Base-by-base conservation (phyloP, 2,329 filamentous ascomycete genomes). In the Madurella mycetomatis region DNA sequence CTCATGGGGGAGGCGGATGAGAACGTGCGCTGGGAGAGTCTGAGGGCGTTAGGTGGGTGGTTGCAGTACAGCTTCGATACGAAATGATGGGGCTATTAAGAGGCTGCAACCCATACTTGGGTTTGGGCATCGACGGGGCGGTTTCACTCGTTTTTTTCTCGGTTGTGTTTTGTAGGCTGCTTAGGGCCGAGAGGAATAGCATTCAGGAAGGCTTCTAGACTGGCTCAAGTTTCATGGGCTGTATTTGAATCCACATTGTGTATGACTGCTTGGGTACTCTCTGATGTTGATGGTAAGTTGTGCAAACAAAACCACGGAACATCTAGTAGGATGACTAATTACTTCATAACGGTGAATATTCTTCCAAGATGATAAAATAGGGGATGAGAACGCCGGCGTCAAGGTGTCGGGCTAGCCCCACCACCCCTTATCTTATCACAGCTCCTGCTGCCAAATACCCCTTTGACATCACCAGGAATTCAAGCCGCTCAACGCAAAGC, bases 1-100 rank as follows among this genome's bases (percentile, higher is more conserved):
- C 77, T 96, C 66, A 96, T 96, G 92, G 85, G 84, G 65, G 90
- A 95, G 67, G 80, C 84, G 55, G 90, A 96, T 65, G 91, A 96
- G 75, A 86, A 84, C 56, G 90, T 96, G 45, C 80, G 92, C 67
- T 96, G 91, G 90, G 92, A 96, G 77, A 94, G 89, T 71, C 74
- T 96, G 73, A 84, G 87, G 65, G 91, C 92, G 15, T 83, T 96
- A 41, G 81, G 81, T 17, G 79, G 80, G 16, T 84, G 81, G 81
- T 70, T 84, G 65, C 83, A 83, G 75, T 84, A 84, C 64, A 84
- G 79, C 70, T 83, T 84, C 62, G 81, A 84, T 59, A 69, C 63
- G 25, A 69, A 69, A 60, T 66, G 54, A 62, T 30, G 49, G 11
- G 30, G 32, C 9, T 30, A 41, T 9, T 41, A 17, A 41, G 30